Evolutionary conservation across 768 basidiomycete species (phyloP).

Genomic region (Serpula lacrymans): DNA sequence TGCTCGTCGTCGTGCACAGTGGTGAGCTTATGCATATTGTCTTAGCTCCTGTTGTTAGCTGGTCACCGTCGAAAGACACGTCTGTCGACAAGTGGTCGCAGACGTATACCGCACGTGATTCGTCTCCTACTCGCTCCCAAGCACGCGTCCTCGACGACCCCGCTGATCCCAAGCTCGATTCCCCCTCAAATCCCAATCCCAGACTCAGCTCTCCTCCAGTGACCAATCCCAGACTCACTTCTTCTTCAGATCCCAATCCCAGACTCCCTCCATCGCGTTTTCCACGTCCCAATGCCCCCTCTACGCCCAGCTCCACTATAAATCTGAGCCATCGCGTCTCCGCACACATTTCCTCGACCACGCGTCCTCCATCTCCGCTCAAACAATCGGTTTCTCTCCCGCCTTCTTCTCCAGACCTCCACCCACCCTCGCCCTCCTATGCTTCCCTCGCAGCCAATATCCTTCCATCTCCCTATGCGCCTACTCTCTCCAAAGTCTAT

Average conservation of each 20-base stretch:
- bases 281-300: slow-evolving; percentile 42
- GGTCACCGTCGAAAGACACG: slow-evolving; percentile 42
- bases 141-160: slow-evolving; percentile 13
- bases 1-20: background rate
- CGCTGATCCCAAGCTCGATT: slow-evolving; percentile 9
- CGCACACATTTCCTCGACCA: slow-evolving; percentile 56
- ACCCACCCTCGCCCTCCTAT: slow-evolving; percentile 33
- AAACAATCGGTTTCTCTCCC: slow-evolving; percentile 33
- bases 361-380: slow-evolving; percentile 56
- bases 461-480: slow-evolving; percentile 55
- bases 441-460: slow-evolving; percentile 58
- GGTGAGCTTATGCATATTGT: slow-evolving; percentile 13
- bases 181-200: slow-evolving; percentile 9
- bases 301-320: slow-evolving; percentile 25
- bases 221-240: slow-evolving; percentile 3
- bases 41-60: slow-evolving; percentile 67
- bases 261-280: slow-evolving; percentile 33
- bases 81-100: slow-evolving; percentile 73
- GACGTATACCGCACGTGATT: slow-evolving; percentile 64
- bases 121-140: slow-evolving; percentile 39
- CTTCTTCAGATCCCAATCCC: slow-evolving; percentile 7
- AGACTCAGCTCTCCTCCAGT: too few species aligned
- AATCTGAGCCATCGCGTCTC: slow-evolving; percentile 46
- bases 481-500: slow-evolving; percentile 78
- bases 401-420: slow-evolving; percentile 15